A percentile compares a stretch with the other conserved stretches of the same genome.
Conservation (phyloP, 2,329 filamentous ascomycete genomes). For the Fusarium sp. region DNA sequence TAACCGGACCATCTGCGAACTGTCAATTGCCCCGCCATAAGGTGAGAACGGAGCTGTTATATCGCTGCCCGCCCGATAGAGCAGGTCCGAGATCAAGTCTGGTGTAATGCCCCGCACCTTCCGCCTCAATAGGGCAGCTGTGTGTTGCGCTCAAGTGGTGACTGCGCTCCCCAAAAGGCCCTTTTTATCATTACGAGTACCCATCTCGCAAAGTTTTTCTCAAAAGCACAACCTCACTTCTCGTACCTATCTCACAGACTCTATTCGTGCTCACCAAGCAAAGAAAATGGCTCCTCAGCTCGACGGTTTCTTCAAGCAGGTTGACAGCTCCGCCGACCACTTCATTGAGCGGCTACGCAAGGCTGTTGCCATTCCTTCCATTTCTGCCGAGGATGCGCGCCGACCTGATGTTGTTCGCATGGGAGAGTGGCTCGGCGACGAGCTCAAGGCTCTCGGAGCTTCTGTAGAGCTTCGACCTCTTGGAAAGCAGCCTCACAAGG, state of each 20-base stretch:
- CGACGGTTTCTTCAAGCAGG: slow-evolving; percentile 92
- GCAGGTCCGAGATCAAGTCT: slow-evolving; percentile 44
- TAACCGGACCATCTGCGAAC: slow-evolving; percentile 41
- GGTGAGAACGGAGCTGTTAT: slow-evolving; percentile 35
- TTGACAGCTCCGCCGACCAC: slow-evolving; percentile 79
- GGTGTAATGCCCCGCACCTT: slow-evolving; percentile 60
- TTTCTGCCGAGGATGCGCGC: slow-evolving; percentile 90
- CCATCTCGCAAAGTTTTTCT: slow-evolving; percentile 33
- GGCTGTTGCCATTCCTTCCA: slow-evolving; percentile 95
- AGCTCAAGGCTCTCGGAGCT: slow-evolving; percentile 86
- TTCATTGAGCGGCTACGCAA: slow-evolving; percentile 92
- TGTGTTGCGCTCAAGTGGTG: slow-evolving; percentile 42
- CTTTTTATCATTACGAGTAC: slow-evolving; percentile 40
- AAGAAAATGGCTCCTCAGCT: slow-evolving; percentile 90
- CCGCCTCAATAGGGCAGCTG: slow-evolving; percentile 49
- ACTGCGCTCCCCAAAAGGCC: slow-evolving; percentile 41
- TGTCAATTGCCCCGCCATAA: slow-evolving; percentile 45
- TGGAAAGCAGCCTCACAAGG: slow-evolving; percentile 91
- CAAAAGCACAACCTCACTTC: slow-evolving; percentile 31
- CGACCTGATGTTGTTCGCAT: slow-evolving; percentile 95
- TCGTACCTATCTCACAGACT: slow-evolving; percentile 64
- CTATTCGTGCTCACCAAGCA: slow-evolving; percentile 68
- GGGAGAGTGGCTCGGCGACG: slow-evolving; percentile 87
- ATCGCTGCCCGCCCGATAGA: slow-evolving; percentile 43
- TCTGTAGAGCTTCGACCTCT: slow-evolving; percentile 86